phyloP scores from a whole-genome alignment of 345 rosid genomes.

The Schrenkiella parvula region DNA sequence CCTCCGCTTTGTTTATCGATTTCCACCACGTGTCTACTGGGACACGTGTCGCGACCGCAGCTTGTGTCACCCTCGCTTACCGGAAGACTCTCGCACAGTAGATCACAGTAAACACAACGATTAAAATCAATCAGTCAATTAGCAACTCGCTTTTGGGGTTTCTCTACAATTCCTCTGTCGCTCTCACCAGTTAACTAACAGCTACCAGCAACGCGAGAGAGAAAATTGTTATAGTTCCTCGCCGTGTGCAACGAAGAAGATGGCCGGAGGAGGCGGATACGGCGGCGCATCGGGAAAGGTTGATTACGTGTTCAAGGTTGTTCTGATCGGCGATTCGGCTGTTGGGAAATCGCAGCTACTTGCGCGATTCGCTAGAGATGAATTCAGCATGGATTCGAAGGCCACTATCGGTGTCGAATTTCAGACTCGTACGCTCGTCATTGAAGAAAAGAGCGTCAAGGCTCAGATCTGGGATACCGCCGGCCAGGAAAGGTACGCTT shows the following conservation, averaged over 20 bases:
- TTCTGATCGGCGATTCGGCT: constrained; percentile 88
- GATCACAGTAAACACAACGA: not conserved
- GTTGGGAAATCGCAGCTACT: constrained; percentile 90
- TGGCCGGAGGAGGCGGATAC: constrained; percentile 62
- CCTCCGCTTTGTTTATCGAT: not conserved
- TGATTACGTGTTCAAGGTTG: constrained; percentile 82
- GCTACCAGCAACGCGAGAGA: not conserved
- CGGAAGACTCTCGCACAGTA: not conserved
- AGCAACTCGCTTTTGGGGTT: not conserved
- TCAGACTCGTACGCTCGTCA: constrained; percentile 69
- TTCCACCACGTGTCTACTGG: not conserved
- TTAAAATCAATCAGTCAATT: not conserved
- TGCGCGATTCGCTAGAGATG: constrained; percentile 78
- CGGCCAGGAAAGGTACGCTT: constrained; percentile 73
- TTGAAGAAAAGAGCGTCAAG: constrained; percentile 74
- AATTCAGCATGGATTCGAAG: constrained; percentile 84
- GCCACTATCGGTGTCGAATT: constrained; percentile 96
- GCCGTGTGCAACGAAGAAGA: constrained; percentile 7
- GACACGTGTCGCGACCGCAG: not conserved
- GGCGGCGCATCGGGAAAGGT: constrained; percentile 62
- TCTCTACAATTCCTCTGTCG: not conserved
- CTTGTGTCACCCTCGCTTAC: not conserved
- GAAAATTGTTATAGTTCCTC: not conserved
- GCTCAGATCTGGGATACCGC: constrained; percentile 99
- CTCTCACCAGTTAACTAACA: constrained; percentile 17